Evolutionary conservation across 2,329 filamentous ascomycete species (phyloP), one percentile per base, ranked within the genome.

Genomic region (Xylaria sp.): DNA sequence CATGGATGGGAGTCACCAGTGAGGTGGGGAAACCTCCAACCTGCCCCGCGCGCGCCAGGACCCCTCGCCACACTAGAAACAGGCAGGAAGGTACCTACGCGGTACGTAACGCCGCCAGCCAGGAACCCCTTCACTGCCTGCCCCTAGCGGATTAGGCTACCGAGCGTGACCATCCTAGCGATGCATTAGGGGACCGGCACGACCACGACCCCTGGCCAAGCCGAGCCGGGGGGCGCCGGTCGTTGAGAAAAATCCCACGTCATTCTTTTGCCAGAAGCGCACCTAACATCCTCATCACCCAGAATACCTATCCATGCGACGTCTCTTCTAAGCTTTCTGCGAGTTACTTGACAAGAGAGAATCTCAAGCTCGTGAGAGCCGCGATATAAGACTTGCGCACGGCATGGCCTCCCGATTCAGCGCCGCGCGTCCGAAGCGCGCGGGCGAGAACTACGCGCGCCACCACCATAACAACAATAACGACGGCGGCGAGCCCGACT

Each of bases 351-450:
- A 30, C 1, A 1, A 5, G 23, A 30, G 4, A 30, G 23, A 30
- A 4, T 23, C 23, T 5, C 4, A 30, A 30, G 23, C 23, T 30
- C 23, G 23, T 30, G 23, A 30, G 23, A 30, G 23, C 1, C 1
- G 1, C 5, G 23, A 30, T 30, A 30, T 30, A 30, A 30, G 23
- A 23, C 23, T 30, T 5, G 23, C 8, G 9, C 16, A n/a, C 39
- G 11, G 39, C 4, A 87, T 84, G 80, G 78, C 84, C 10, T 83
- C 82, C 56, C 75, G 81, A 67, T 83, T 79, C 70, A 80, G 83
- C 55, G 85, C 87, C 34, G 89, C 88, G 56, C 88, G 91, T 44
- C 91, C 91, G 8, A 96, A 93, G 76, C 88, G 92, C 65, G 88
- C 85, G 3, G 90, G 88, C 68, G 92, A 96, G 76, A 85, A 87